Evolutionary conservation across 2,329 filamentous ascomycete species (phyloP).

Genomic region (Sporothrix curviconia): DNA sequence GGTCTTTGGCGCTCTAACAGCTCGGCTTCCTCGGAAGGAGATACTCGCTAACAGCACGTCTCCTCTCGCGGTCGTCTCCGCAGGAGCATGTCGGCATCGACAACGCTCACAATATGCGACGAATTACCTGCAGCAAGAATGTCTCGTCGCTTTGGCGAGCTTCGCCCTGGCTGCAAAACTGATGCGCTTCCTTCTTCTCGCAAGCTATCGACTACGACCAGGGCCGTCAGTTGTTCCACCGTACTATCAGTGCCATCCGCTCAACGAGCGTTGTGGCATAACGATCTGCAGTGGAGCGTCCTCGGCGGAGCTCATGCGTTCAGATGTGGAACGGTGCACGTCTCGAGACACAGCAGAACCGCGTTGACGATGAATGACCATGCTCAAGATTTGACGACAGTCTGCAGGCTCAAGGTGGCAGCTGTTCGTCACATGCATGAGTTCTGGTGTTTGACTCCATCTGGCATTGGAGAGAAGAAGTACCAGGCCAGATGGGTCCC

Average conservation of each 20-base stretch:
- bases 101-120: conserved; percentile 59
- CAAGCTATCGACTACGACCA: conserved; percentile 63
- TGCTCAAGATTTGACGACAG: conserved; percentile 58
- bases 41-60: conserved; percentile 49
- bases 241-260: conserved; percentile 63
- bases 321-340: conserved; percentile 76
- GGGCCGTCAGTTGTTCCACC: conserved; percentile 62
- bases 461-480: conserved; percentile 78
- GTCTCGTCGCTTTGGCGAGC: conserved; percentile 72
- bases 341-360: conserved; percentile 39
- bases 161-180: conserved; percentile 74
- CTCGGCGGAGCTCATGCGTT: conserved; percentile 80
- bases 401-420: conserved; percentile 73
- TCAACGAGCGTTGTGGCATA: conserved; percentile 67
- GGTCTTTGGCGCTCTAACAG: conserved; percentile 67
- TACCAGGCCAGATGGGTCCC: conserved; percentile 65
- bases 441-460: conserved; percentile 77
- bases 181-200: conserved; percentile 69
- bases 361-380: conserved; percentile 44
- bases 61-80: conserved; percentile 33
- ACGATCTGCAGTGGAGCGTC: conserved; percentile 72
- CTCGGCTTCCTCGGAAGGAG: conserved; percentile 62
- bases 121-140: conserved; percentile 79
- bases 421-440: conserved; percentile 80
- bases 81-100: conserved; percentile 42